Percentiles rank a stretch among this genome's conserved stretches.
These are phyloP conservation scores for Zygosaccharomyces kombuchaensis DNA, from an alignment of 805 yeast genomes.

Conservation along the genomic window DNA sequence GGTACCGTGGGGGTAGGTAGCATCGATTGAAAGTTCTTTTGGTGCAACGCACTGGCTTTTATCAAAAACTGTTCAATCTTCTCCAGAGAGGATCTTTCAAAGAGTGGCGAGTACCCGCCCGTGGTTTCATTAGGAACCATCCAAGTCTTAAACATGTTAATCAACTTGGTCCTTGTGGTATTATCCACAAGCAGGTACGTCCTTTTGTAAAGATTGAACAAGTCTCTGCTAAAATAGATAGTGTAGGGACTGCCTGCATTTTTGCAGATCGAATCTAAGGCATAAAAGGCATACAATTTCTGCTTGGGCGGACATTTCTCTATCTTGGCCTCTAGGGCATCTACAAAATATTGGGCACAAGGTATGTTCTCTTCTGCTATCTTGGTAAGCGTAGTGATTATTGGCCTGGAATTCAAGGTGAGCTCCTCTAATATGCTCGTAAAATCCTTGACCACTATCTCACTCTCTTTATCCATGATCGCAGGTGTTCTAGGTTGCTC, in stretches of 20 bases:
- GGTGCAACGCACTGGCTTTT: conserved; percentile 49
- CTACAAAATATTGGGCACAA: conserved; percentile 71
- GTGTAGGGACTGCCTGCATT: conserved; percentile 88
- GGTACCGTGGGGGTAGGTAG: conserved; percentile 32
- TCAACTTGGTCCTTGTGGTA: conserved; percentile 64
- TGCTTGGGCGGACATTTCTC: conserved; percentile 74
- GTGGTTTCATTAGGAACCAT: conserved; percentile 48
- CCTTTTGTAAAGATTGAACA: conserved; percentile 62
- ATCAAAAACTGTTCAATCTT: conserved; percentile 71
- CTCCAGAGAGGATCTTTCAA: conserved; percentile 63
- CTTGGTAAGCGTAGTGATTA: conserved; percentile 76
- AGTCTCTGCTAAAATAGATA: conserved; percentile 62
- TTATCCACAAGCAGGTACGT: conserved; percentile 80
- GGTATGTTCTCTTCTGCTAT: conserved; percentile 82
- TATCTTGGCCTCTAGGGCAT: conserved; percentile 70
- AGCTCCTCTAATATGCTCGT: conserved; percentile 65
- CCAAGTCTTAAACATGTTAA: conserved; percentile 86
- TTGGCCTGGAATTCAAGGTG: conserved; percentile 85
- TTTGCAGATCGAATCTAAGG: conserved; percentile 88
- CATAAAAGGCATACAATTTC: conserved; percentile 77
- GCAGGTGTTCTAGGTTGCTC: not conserved
- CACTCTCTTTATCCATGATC: conserved; percentile 30
- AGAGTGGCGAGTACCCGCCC: conserved; percentile 48
- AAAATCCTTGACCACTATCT: conserved; percentile 52
- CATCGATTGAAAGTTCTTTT: conserved; percentile 32